A percentile compares a stretch with the other conserved stretches of the same genome.
phyloP scores from a whole-genome alignment of 768 basidiomycete genomes.

The Sporobolomyces roseus region DNA sequence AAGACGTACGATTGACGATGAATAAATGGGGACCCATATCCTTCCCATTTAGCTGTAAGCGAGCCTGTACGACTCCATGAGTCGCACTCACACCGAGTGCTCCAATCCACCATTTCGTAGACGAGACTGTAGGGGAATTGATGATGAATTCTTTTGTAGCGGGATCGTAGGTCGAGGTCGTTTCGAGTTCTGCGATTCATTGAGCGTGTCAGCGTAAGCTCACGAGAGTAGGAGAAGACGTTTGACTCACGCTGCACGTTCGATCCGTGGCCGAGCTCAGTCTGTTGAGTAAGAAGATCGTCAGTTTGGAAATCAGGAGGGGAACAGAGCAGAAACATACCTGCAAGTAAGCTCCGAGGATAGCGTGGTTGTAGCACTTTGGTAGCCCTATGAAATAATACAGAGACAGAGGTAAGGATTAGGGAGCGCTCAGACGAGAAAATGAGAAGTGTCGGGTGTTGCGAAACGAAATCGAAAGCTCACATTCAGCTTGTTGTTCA shows the following conservation, averaged over 20 bases:
- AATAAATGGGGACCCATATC: constrained; percentile 52
- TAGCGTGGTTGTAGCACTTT: constrained; percentile 57
- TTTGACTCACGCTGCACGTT: constrained; percentile 32
- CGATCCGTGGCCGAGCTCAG: constrained; percentile 55
- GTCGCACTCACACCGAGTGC: constrained; percentile 48
- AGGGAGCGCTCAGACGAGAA: neutral
- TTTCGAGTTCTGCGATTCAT: constrained; percentile 48
- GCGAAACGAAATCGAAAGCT: neutral
- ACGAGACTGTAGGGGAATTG: constrained; percentile 51
- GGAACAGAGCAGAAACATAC: neutral
- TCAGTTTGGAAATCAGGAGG: neutral
- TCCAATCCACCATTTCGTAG: constrained; percentile 52
- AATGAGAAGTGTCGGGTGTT: neutral
- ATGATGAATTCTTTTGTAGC: constrained; percentile 51
- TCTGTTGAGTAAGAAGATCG: constrained; percentile 50
- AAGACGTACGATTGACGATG: constrained; percentile 40
- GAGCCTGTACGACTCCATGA: constrained; percentile 53
- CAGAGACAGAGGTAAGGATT: neutral
- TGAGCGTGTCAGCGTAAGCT: neutral
- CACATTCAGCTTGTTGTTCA: constrained; percentile 52
- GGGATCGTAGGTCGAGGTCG: constrained; percentile 52
- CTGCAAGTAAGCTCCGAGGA: constrained; percentile 53
- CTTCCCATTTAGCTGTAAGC: constrained; percentile 51
- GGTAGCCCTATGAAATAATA: constrained; percentile 52
- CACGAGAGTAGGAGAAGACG: neutral